A percentile compares a stretch with the other conserved stretches of the same genome.
Evolutionary conservation across 768 basidiomycete species (phyloP).

Genomic region (Lactifluus rugatus): DNA sequence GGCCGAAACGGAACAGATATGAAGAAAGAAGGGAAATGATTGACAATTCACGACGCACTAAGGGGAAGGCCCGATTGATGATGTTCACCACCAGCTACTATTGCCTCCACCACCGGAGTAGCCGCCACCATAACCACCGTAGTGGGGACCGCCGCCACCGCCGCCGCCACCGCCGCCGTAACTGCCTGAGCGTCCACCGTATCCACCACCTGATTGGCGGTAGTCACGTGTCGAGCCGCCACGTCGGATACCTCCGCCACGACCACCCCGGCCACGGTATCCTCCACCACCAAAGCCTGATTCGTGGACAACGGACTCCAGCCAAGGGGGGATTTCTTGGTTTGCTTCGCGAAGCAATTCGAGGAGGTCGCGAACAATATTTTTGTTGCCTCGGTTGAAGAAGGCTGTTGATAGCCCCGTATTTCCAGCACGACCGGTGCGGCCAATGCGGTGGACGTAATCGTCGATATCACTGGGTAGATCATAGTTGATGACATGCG

Average conservation of each 20-base stretch:
- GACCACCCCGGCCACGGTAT: constrained; percentile 42
- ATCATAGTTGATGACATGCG: constrained; percentile 97
- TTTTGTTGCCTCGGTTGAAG: constrained; percentile 88
- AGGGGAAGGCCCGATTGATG: background rate
- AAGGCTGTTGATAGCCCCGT: constrained; percentile 93
- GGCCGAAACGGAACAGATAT: constrained; percentile 3
- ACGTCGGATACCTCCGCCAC: constrained; percentile 45
- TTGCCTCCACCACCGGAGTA: constrained; percentile 23
- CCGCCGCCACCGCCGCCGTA: constrained; percentile 29
- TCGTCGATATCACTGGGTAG: constrained; percentile 97
- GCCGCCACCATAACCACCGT: constrained; percentile 24
- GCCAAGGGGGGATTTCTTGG: constrained; percentile 87
- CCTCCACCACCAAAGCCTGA: constrained; percentile 54
- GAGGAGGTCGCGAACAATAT: constrained; percentile 84
- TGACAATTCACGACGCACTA: background rate
- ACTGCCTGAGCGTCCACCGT: constrained; percentile 21
- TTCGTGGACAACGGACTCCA: constrained; percentile 80
- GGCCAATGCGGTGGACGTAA: constrained; percentile 97
- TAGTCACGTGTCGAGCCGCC: constrained; percentile 45
- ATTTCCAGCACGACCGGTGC: constrained; percentile 98
- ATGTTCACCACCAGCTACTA: constrained; percentile 42
- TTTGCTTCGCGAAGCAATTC: constrained; percentile 94
- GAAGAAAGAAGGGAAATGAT: constrained; percentile 1
- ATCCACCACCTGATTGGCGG: constrained; percentile 31
- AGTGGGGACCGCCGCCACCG: constrained; percentile 27